Base-by-base conservation (phyloP, 768 basidiomycete genomes). In the Pilatotrama ljubarskyi region DNA sequence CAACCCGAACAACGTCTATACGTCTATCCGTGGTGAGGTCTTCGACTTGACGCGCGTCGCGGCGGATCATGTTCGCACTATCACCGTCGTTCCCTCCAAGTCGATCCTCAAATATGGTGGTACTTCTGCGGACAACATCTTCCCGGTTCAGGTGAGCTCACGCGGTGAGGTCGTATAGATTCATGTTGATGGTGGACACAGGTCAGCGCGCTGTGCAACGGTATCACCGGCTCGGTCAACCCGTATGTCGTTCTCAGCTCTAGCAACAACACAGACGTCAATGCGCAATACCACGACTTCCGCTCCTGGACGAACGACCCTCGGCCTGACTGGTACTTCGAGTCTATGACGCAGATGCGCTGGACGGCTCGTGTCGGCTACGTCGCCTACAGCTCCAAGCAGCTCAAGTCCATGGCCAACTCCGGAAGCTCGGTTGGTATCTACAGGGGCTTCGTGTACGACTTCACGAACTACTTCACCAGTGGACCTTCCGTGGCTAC, bases 251-350 rank as follows among this genome's bases (percentile, higher is more conserved):
- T 82, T 1, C 79, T 96, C 62, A 83, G 86, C 66, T 82, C 90
- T 6, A 78, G 78, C 64, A 99, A 98, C 76, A 82, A 83, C 69
- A 84, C 88, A 20, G 88, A 91, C 62, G 69, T 76, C 17, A 90
- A 95, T 67, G 79, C 89, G 0, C 79, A 85, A 67, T 99, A 98
- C 72, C 97, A 98, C 72, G 96, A 99, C 71, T 99, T 99, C 84
- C 90, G 96, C 17, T 88, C 87, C 0, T 87, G 80, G 70, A 89
- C 87, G 36, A 90, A 87, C 59, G 96, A 98, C 69, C 88, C 90
- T 0, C 85, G 97, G 9, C 96, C 97, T 0, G 97, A 99, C 70
- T 99, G 97, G 97, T 99, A 98, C 73, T 95, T 91, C 64, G 90
- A 98, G 76, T 80, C 79, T 59, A 98, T 99, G 97, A 90, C 91